phyloP scores from a whole-genome alignment of 2,329 filamentous ascomycete species.

The Colletotrichum agaves region DNA sequence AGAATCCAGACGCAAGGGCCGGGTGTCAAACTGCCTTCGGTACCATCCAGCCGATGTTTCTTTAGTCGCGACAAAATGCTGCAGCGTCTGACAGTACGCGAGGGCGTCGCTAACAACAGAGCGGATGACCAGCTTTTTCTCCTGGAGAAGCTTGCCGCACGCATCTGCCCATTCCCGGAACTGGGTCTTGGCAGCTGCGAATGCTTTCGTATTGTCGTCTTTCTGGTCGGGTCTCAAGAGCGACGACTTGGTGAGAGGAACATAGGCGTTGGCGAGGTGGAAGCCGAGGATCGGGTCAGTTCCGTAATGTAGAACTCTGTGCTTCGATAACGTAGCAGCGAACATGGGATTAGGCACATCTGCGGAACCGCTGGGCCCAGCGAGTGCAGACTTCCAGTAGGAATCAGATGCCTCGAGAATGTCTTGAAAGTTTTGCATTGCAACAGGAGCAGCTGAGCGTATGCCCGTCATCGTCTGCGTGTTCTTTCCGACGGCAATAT shows the following conservation, averaged over 20 bases:
- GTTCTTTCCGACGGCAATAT: conserved; percentile 30
- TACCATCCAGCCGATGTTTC: conserved; percentile 53
- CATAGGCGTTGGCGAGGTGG: conserved; percentile 63
- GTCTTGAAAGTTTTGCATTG: conserved; percentile 41
- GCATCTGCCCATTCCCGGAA: conserved; percentile 59
- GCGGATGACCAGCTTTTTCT: conserved; percentile 50
- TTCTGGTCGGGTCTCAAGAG: conserved; percentile 47
- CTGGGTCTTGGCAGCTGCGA: conserved; percentile 53
- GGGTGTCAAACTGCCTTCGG: conserved; percentile 52
- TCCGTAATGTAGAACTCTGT: conserved; percentile 57
- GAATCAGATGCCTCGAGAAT: conserved; percentile 41
- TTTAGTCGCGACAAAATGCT: conserved; percentile 48
- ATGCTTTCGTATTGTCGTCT: conserved; percentile 40
- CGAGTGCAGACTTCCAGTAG: conserved; percentile 51
- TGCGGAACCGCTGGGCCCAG: conserved; percentile 33
- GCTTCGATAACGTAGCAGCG: conserved; percentile 43
- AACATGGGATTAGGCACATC: conserved; percentile 56
- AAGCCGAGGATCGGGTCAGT: conserved; percentile 65
- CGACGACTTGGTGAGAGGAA: conserved; percentile 50
- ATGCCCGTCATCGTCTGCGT: conserved; percentile 45
- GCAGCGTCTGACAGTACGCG: conserved; percentile 62
- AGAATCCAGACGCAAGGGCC: conserved; percentile 54
- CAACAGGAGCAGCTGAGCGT: conserved; percentile 52
- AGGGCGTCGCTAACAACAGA: conserved; percentile 61
- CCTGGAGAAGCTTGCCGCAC: conserved; percentile 45